Conservation (phyloP, 106 monocot genomes). For the Hemerocallis citrina region DNA sequence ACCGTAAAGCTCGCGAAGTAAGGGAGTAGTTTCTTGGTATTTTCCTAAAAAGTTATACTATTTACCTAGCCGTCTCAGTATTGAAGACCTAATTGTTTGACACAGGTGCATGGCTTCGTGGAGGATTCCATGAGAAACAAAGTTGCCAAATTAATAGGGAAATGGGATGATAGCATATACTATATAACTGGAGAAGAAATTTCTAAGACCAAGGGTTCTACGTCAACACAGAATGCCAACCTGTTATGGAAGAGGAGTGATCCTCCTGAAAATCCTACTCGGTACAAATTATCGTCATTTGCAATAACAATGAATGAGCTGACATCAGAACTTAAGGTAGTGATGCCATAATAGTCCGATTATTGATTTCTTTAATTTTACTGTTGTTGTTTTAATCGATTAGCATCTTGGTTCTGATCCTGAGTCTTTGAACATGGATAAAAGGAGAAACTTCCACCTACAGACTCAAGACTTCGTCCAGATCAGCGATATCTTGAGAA, state of each 20-base stretch:
- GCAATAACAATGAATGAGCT: slow-evolving; percentile 59
- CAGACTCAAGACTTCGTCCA: slow-evolving; percentile 77
- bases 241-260: slow-evolving; percentile 51
- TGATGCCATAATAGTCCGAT: not conserved
- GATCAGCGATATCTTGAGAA: slow-evolving; percentile 69
- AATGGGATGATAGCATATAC: slow-evolving; percentile 74
- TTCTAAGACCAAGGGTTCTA: slow-evolving; percentile 19
- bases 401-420: slow-evolving; percentile 24
- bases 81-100: not conserved
- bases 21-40: not conserved
- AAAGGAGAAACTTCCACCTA: slow-evolving; percentile 79
- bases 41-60: not conserved
- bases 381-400: not conserved
- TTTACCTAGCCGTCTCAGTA: not conserved
- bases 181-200: slow-evolving; percentile 28
- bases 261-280: slow-evolving; percentile 37
- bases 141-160: slow-evolving; percentile 53
- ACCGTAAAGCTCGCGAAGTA: slow-evolving; percentile 73
- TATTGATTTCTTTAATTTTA: not conserved
- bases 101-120: slow-evolving; percentile 66
- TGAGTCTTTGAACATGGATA: slow-evolving; percentile 22
- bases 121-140: slow-evolving; percentile 44
- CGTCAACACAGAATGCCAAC: slow-evolving; percentile 2
- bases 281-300: slow-evolving; percentile 61
- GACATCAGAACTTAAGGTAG: slow-evolving; percentile 40